phyloP scores from a whole-genome alignment of 2,329 filamentous ascomycete species.

The Trichoderma oligosporum region DNA sequence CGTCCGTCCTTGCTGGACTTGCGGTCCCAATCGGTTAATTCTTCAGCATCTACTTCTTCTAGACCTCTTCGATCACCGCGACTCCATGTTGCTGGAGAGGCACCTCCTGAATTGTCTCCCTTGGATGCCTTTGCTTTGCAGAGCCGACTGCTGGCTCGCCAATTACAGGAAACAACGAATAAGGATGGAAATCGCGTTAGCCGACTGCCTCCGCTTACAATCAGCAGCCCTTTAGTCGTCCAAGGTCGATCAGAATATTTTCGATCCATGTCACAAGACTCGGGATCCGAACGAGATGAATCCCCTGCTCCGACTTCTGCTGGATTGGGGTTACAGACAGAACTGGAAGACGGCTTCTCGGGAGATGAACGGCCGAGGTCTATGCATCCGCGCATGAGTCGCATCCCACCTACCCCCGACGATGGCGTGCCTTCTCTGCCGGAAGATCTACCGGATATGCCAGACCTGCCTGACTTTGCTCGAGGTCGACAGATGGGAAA shows the following conservation, averaged over 20 bases:
- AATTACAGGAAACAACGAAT: slow-evolving; percentile 71
- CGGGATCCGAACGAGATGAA: slow-evolving; percentile 43
- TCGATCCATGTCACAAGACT: slow-evolving; percentile 66
- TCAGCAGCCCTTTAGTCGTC: slow-evolving; percentile 72
- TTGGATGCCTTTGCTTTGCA: slow-evolving; percentile 94
- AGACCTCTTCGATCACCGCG: slow-evolving; percentile 67
- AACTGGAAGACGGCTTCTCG: slow-evolving; percentile 54
- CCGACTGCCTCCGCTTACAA: slow-evolving; percentile 76
- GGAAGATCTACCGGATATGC: slow-evolving; percentile 44
- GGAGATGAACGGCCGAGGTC: slow-evolving; percentile 61
- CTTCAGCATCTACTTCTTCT: slow-evolving; percentile 40
- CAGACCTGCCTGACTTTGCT: slow-evolving; percentile 39
- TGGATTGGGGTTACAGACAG: slow-evolving; percentile 47
- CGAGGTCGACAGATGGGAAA: slow-evolving; percentile 41
- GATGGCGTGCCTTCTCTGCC: slow-evolving; percentile 45
- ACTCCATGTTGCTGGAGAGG: slow-evolving; percentile 71
- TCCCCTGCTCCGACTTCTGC: slow-evolving; percentile 28
- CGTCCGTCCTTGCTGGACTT: slow-evolving; percentile 58
- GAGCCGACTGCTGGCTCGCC: slow-evolving; percentile 79
- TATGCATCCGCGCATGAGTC: slow-evolving; percentile 71
- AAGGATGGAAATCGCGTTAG: slow-evolving; percentile 76
- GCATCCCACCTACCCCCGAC: slow-evolving; percentile 51
- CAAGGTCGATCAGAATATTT: slow-evolving; percentile 78
- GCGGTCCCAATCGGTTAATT: slow-evolving; percentile 54
- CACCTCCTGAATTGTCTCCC: slow-evolving; percentile 86